Evolutionary conservation across 352 stramenopile species (phyloP).

Genomic region (Globisporangium echinulatum): DNA sequence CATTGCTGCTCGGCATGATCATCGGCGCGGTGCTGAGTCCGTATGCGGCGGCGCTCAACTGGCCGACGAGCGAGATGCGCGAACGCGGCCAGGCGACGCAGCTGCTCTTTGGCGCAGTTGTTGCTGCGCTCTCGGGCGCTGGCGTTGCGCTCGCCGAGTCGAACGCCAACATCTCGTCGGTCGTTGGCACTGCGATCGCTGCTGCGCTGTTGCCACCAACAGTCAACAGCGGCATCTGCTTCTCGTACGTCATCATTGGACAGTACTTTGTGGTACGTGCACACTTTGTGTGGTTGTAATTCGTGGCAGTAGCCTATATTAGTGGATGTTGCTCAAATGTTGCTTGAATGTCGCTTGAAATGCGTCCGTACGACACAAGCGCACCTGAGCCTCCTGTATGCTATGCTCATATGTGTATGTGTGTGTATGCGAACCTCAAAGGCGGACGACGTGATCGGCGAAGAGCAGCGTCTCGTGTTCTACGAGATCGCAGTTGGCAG

Average conservation of each 20-base stretch:
- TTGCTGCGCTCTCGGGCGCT: constrained; percentile 69
- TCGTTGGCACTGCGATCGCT: constrained; percentile 86
- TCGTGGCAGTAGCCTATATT: too few species aligned
- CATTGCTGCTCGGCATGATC: constrained; percentile 71
- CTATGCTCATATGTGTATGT: background rate
- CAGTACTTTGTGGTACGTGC: constrained; percentile 73
- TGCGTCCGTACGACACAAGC: too few species aligned
- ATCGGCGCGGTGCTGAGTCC: constrained; percentile 74
- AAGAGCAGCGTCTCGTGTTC: constrained; percentile 81
- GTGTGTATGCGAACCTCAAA: constrained; percentile 7
- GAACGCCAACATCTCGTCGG: constrained; percentile 85
- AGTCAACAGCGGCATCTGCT: constrained; percentile 84
- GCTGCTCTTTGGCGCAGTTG: constrained; percentile 73
- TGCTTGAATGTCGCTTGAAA: too few species aligned
- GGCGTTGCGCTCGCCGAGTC: constrained; percentile 78
- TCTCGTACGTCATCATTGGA: constrained; percentile 81
- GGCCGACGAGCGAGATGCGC: constrained; percentile 81
- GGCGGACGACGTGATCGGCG: constrained; percentile 66
- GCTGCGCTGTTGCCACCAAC: constrained; percentile 74
- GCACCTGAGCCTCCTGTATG: background rate
- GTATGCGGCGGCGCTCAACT: constrained; percentile 72
- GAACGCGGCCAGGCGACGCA: constrained; percentile 70
- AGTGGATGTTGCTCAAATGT: too few species aligned
- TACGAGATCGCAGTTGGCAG: constrained; percentile 84
- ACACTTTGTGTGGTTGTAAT: too few species aligned